Evolutionary conservation across 768 basidiomycete species (phyloP).

Genomic region (Leucocoprinus sp.): DNA sequence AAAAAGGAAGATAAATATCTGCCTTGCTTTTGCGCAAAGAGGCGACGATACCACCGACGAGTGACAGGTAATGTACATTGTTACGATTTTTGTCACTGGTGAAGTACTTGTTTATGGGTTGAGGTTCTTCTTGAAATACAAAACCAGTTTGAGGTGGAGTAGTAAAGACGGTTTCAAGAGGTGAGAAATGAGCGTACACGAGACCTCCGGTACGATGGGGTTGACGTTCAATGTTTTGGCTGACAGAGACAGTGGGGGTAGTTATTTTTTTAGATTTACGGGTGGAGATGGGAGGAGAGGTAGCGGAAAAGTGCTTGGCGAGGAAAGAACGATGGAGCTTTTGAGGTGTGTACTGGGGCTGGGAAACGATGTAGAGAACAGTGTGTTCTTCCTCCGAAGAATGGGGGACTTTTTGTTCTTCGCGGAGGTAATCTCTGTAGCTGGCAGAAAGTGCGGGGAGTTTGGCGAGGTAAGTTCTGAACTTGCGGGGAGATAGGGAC

Average conservation of each 20-base stretch:
- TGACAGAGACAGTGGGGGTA: slow-evolving; percentile 4
- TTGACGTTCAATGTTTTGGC: slow-evolving; percentile 46
- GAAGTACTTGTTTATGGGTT: background rate
- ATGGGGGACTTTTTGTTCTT: slow-evolving; percentile 12
- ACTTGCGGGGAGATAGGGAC: slow-evolving; percentile 52
- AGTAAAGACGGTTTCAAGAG: slow-evolving; percentile 45
- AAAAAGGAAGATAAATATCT: background rate
- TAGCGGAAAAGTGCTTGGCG: slow-evolving; percentile 18
- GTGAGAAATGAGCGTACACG: slow-evolving; percentile 45
- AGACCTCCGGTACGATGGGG: slow-evolving; percentile 62
- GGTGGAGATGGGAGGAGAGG: slow-evolving; percentile 8
- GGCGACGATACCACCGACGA: slow-evolving; percentile 9
- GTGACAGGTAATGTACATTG: background rate
- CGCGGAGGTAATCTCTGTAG: slow-evolving; percentile 31
- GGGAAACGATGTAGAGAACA: slow-evolving; percentile 18
- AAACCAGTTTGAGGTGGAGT: slow-evolving; percentile 52
- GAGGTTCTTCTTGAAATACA: slow-evolving; percentile 28
- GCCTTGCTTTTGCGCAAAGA: background rate
- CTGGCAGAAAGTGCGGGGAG: slow-evolving; percentile 47
- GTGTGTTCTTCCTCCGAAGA: slow-evolving; percentile 14
- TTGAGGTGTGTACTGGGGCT: slow-evolving; percentile 16
- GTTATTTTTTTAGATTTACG: slow-evolving; percentile 7
- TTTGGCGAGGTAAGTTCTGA: slow-evolving; percentile 49
- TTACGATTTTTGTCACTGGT: background rate
- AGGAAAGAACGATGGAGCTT: slow-evolving; percentile 33